Evolutionary conservation across 2,329 filamentous ascomycete species (phyloP), one percentile per base, ranked within the genome.

Genomic region (Colletotrichum lentis): DNA sequence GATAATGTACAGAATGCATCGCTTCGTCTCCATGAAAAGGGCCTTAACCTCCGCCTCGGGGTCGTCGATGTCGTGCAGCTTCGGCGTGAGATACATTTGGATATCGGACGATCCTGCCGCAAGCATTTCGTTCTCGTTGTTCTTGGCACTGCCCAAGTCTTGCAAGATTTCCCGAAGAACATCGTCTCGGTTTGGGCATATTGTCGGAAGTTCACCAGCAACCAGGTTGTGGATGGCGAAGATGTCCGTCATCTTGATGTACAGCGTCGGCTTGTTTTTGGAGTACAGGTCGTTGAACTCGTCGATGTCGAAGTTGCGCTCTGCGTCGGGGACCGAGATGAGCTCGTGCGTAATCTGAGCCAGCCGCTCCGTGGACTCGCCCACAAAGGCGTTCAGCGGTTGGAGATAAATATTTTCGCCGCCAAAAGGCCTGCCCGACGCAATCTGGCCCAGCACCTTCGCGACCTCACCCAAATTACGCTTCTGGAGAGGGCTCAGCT

Each of bases 281-380:
- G 95, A 92, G 76, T 98, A 98, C 7, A 99, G 86, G 76, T 99
- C 96, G 77, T 97, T 98, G 86, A 96, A 99, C 77, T 98, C 96
- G 76, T 99, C 96, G 77, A 99, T 97, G 78, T 98, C 94, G 76
- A 98, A 99, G 27, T 96, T 96, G 60, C 88, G 86, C 79, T 99
- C 96, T 0, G 93, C 92, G 73, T 96, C 91, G 16, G 91, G 89
- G 14, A 98, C 92, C 14, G 91, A 88, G 72, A 99, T 93, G 69
- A 98, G 80, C 41, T 91, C 88, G 53, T 85, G 86, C 80, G 92
- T 92, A 52, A 96, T 93, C 14, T 91, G 86, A 39, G 88, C 86
- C 67, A 97, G 84, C 27, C 94, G 87, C 73, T 93, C 90, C 56
- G 97, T 90, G 0, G 94, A 94, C 69, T 97, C 93, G 20, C 86